These are phyloP conservation scores for Wickerhamomyces tratensis DNA, from an alignment of 805 yeast species.

Conservation along the genomic window DNA sequence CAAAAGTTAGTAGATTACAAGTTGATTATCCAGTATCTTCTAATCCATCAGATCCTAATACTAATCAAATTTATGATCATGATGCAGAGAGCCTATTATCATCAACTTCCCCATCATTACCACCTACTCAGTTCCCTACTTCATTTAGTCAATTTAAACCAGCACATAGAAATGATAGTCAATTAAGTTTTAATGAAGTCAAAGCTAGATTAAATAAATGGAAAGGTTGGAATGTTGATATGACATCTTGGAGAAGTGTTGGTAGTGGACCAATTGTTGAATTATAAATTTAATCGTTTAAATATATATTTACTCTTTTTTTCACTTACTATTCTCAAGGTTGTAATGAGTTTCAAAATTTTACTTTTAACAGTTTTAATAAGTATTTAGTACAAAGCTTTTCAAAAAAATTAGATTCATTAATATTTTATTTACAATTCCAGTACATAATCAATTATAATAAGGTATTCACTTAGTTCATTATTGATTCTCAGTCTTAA, in stretches of 20 bases:
- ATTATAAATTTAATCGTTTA: constrained; percentile 15
- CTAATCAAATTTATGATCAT: constrained; percentile 7
- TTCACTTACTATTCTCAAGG: too few species aligned
- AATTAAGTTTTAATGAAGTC: constrained; percentile 36
- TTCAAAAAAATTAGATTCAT: too few species aligned
- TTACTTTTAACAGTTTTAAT: too few species aligned
- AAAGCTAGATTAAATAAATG: constrained; percentile 57
- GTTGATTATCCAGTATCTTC: constrained; percentile 18
- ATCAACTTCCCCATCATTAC: constrained; percentile 9
- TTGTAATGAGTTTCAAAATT: too few species aligned
- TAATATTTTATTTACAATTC: too few species aligned
- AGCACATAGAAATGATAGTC: constrained; percentile 12
- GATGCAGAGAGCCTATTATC: constrained; percentile 6
- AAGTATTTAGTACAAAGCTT: too few species aligned
- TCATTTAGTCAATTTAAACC: constrained; percentile 9
- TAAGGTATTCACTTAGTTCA: too few species aligned
- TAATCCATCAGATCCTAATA: not conserved
- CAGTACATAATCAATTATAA: too few species aligned
- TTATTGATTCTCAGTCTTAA: too few species aligned
- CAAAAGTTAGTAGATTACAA: constrained; percentile 12
- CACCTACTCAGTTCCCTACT: constrained; percentile 11
- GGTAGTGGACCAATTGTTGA: constrained; percentile 58
- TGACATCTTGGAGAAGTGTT: constrained; percentile 70
- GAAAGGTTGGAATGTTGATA: constrained; percentile 82
- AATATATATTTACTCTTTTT: too few species aligned